Evolutionary conservation across 2,329 filamentous ascomycete genomes (phyloP).

Genomic region (Fusarium aywerte): DNA sequence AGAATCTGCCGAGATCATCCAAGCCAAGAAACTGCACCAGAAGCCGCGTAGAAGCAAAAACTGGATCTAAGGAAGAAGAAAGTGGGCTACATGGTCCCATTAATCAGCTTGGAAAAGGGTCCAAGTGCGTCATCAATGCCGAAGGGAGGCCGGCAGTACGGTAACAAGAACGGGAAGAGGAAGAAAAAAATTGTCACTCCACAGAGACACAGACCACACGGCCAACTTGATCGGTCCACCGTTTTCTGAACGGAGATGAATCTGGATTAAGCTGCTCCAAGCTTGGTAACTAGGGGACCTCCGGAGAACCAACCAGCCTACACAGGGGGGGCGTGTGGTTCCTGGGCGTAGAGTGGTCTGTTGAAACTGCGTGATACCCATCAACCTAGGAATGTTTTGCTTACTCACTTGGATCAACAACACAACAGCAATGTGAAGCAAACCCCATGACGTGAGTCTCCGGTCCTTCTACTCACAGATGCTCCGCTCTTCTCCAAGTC

Average conservation of each 20-base stretch:
- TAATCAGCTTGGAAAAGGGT: slow-evolving; percentile 7
- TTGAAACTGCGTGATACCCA: slow-evolving; percentile 5
- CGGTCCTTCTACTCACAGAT: slow-evolving; percentile 27
- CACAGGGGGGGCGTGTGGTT: not conserved
- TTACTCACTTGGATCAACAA: slow-evolving; percentile 3
- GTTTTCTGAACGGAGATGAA: slow-evolving; percentile 37
- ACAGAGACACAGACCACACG: not conserved
- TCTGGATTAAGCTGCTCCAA: slow-evolving; percentile 22
- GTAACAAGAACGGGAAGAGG: not conserved
- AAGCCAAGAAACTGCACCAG: slow-evolving; percentile 33
- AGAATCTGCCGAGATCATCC: slow-evolving; percentile 24
- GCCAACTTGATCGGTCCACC: slow-evolving; percentile 23
- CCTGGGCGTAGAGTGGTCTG: not conserved
- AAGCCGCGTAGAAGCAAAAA: slow-evolving; percentile 33
- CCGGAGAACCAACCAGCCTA: slow-evolving; percentile 12
- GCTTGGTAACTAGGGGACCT: not conserved
- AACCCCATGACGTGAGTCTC: slow-evolving; percentile 31
- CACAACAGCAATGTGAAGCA: not conserved
- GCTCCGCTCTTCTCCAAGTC: slow-evolving; percentile 31
- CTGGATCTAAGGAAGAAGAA: slow-evolving; percentile 23
- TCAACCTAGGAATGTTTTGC: slow-evolving; percentile 1
- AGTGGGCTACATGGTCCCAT: slow-evolving; percentile 16
- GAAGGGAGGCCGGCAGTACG: slow-evolving; percentile 21
- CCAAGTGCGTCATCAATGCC: slow-evolving; percentile 34
- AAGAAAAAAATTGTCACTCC: slow-evolving; percentile 20